Base-by-base conservation (phyloP, 108 stramenopile genomes). In the Skeletonema marinoi region DNA sequence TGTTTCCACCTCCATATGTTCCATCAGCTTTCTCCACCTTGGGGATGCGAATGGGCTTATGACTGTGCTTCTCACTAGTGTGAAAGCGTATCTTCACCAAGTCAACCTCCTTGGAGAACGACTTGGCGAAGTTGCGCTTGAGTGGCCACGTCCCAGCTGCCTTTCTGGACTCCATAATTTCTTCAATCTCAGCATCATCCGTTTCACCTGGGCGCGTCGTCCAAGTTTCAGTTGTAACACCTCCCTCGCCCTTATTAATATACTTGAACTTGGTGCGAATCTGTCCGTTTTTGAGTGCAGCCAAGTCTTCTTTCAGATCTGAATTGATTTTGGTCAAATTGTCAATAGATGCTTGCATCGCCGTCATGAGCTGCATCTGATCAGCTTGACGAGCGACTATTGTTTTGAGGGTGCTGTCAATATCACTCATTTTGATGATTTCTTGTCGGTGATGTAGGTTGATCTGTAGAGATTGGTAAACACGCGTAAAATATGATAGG, bases 21-120 rank as follows among this genome's bases (percentile, higher is more conserved):
- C 56, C 69, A 51, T 48, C 42, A 7, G 5, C 48, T 4, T 21
- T 31, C 31, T 32, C 67, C 21, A 21, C 38, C 16, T 65, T 62
- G 33, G 73, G 73, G 33, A 74, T 74, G 35, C 73, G 73, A 16
- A 74, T 13, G 65, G 73, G 73, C 35, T 66, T 56, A 4, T 74
- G 73, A 6, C 14, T 39, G 73, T 66, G 56, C 58, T 66, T 74
- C 9, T 50, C 65, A 46, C 41, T 58, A 16, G 56, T 65, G 56
- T 66, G 73, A n/a, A 74, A 36, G 33, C 73, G 73, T 11, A 74
- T 66, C 38, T 74, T 74, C 66, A 58, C 39, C 32, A 74, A 56
- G 39, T 66, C 65, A 2, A 25, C 38, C 36, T 74, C 73, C 42
- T 74, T 56, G 19, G 54, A 19, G 25, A 56, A 56, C 9, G 54